A percentile compares a stretch with the other conserved stretches of the same genome.
Evolutionary conservation across 1,284 basidiomycete genomes (phyloP).

Genomic region (Cystobasidium sp.): DNA sequence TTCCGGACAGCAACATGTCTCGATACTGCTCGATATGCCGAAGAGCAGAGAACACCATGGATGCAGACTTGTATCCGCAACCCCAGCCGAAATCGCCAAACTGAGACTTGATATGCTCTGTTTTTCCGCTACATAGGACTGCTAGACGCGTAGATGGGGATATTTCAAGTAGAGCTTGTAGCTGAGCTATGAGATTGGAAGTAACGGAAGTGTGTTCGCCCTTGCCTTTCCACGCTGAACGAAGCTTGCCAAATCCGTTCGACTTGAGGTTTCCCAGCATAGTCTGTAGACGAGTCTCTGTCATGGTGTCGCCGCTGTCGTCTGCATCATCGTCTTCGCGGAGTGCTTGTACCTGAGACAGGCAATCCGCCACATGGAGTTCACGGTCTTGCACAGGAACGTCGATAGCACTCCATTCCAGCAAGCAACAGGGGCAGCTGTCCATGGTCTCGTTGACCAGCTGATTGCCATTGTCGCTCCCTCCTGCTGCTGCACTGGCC

Average conservation of each 20-base stretch:
- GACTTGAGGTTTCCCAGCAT: constrained; percentile 2
- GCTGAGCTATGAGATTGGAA: constrained; percentile 13
- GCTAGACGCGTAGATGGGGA: constrained; percentile 29
- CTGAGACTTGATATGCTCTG: constrained; percentile 45
- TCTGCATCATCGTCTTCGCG: constrained; percentile 25
- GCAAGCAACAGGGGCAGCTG: constrained; percentile 34
- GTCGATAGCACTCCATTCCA: constrained; percentile 34
- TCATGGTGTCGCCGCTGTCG: neutral
- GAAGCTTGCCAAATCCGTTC: constrained; percentile 38
- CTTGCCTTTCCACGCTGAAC: constrained; percentile 1
- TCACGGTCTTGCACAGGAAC: constrained; percentile 15
- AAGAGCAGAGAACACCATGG: constrained; percentile 52
- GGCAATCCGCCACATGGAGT: constrained; percentile 36
- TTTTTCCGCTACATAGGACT: constrained; percentile 24
- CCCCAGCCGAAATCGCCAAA: constrained; percentile 48
- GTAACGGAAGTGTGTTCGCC: constrained; percentile 22
- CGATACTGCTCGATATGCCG: constrained; percentile 46
- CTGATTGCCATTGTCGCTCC: neutral
- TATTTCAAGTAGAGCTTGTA: constrained; percentile 19
- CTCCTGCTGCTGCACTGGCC: neutral
- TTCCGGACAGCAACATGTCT: constrained; percentile 1
- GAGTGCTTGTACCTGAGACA: constrained; percentile 36
- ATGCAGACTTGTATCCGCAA: constrained; percentile 52
- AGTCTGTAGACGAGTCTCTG: neutral
- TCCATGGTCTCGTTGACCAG: neutral